Evolutionary conservation across 352 stramenopile species (phyloP), one percentile per base, ranked within the genome.

Genomic region (Hyaloperonospora arabidopsidis): DNA sequence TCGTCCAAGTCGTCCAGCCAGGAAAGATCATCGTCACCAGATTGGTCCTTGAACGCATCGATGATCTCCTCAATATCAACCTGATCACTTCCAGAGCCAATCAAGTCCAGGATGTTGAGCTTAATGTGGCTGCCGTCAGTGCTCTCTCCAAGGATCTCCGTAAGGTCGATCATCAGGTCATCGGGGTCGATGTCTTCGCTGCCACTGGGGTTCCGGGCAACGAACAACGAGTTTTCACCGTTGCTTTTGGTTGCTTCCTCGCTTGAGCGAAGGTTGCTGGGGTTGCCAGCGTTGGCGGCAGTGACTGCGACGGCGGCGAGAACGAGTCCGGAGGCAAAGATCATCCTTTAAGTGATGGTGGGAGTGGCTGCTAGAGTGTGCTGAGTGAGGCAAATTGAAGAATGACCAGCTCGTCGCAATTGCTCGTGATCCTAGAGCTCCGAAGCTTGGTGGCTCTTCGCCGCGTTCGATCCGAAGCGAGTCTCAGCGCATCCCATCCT

Each of bases 401-500:
- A 44, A 44, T 44, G 38, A 29, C 25, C 25, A 29, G 7, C 25
- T 7, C 25, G 25, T 7, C 25, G 25, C 3, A 29, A 3, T 3
- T 29, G 25, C 25, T 8, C 25, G 25, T 8, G 25, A 29, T 29
- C 25, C 25, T 7, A 7, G 25, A 7, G 25, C 25, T 29, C 25
- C 3, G 25, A 29, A 29, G 7, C 25, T 3, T 7, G 25, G 3
- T 7, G 3, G 25, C 25, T 7, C 25, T 7, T 29, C 25, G 25
- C 25, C 25, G 25, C 25, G 25, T 29, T 29, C 25, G 25, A n/a
- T 59, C 45, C 52, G 52, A 49, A 60, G 57, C 58, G 13, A 12
- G 34, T 63, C 62, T 57, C 62, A 60, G 57, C 58, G 13, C 14
- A 25, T 63, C 62, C 62, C 62, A 70, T 66, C 52, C 40, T 46